These are phyloP conservation scores for Macrotyloma uniflorum DNA, from an alignment of 306 rosid genomes.

Conservation along the genomic window DNA sequence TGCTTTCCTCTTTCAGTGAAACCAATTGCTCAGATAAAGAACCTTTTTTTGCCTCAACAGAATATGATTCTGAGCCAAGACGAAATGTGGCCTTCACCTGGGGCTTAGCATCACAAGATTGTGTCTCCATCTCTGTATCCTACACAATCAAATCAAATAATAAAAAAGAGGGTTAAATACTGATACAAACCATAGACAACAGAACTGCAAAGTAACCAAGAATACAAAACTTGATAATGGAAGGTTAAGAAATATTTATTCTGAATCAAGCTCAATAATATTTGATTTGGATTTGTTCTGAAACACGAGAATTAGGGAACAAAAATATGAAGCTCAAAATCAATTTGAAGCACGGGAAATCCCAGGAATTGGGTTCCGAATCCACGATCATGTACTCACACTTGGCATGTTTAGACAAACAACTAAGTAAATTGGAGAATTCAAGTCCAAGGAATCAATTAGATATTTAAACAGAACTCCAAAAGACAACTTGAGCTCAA, in stretches of 20 bases:
- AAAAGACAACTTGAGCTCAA: neutral
- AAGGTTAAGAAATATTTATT: neutral
- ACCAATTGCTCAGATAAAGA: slow-evolving; percentile 69
- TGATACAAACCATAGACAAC: slow-evolving; percentile 5
- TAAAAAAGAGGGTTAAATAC: neutral
- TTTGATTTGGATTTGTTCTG: slow-evolving; percentile 1
- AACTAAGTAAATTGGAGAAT: neutral
- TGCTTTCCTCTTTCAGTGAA: slow-evolving; percentile 73
- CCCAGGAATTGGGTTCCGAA: neutral
- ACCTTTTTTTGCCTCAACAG: slow-evolving; percentile 50
- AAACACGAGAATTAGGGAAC: neutral
- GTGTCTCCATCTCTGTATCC: slow-evolving; percentile 53
- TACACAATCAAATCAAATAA: slow-evolving; percentile 9
- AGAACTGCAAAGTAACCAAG: neutral
- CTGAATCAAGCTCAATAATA: slow-evolving; percentile 1
- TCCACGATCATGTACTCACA: neutral
- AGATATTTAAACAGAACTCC: neutral
- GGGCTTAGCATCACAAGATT: slow-evolving; percentile 48
- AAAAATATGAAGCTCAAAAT: neutral
- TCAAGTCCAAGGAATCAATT: neutral
- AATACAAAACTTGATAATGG: neutral
- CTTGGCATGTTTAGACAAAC: neutral
- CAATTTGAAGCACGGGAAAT: neutral
- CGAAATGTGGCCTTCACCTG: slow-evolving; percentile 56
- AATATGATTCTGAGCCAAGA: slow-evolving; percentile 64